Evolutionary conservation across 495 filamentous ascomycete species (phyloP).

Genomic region (Penicillium verhagenii): DNA sequence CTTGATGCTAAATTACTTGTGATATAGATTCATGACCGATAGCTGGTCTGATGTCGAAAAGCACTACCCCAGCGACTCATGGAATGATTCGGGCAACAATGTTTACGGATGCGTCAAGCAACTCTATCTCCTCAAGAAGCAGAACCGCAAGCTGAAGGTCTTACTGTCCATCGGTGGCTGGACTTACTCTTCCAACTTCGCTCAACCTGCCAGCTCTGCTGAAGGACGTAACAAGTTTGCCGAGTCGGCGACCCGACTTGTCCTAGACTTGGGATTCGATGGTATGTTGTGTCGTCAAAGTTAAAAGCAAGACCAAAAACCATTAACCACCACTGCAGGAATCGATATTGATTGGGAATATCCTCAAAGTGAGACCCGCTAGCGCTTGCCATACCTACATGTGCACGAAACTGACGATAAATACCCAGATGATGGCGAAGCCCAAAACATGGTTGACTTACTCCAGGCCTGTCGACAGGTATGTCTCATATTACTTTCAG

Average conservation of each 20-base stretch:
- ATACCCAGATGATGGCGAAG: conserved; percentile 52
- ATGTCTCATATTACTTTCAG: not conserved
- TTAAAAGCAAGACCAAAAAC: not conserved
- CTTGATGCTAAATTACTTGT: not conserved
- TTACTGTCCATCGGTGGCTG: conserved; percentile 94
- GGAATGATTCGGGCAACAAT: conserved; percentile 46
- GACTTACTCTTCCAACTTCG: conserved; percentile 91
- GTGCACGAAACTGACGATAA: conserved; percentile 10
- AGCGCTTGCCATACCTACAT: not conserved
- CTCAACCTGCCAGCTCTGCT: conserved; percentile 57
- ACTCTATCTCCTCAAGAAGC: conserved; percentile 84
- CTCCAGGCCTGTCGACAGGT: conserved; percentile 62
- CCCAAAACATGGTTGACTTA: conserved; percentile 67
- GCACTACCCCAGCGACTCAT: conserved; percentile 61
- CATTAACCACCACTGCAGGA: conserved; percentile 22
- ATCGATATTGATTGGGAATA: conserved; percentile 68
- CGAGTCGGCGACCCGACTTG: conserved; percentile 60
- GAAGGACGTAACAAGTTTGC: conserved; percentile 76
- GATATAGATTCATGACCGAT: conserved; percentile 67
- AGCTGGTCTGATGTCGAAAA: conserved; percentile 84
- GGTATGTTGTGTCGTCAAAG: conserved; percentile 27
- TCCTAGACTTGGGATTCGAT: conserved; percentile 67
- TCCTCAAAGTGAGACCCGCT: conserved; percentile 32
- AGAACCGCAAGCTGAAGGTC: conserved; percentile 84
- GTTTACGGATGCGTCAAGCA: conserved; percentile 78